phyloP scores from a whole-genome alignment of 2,329 filamentous ascomycete species.

The Paraphaeosphaeria sporulosa region DNA sequence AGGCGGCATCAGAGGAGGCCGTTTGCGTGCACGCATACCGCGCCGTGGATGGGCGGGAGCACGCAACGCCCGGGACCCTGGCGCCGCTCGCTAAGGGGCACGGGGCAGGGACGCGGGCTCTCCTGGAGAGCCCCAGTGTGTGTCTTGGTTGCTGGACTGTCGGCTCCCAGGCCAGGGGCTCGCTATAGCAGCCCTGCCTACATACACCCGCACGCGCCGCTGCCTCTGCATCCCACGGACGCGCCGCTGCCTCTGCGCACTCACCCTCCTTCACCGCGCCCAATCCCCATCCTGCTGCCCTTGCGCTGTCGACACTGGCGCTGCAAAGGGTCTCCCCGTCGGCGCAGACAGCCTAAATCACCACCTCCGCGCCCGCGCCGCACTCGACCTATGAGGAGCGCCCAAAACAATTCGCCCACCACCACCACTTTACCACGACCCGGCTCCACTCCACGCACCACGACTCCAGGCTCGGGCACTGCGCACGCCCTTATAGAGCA shows the following conservation, averaged over 20 bases:
- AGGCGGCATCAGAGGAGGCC: no score
- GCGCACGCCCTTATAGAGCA: conserved; percentile 21
- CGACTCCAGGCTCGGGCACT: conserved; percentile 18
- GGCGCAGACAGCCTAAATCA: conserved; percentile 26
- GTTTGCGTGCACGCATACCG: not conserved
- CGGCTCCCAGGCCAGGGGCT: conserved; percentile 11
- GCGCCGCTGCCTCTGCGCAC: not conserved
- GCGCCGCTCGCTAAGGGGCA: conserved; percentile 10
- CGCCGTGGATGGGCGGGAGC: not conserved
- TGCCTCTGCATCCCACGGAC: no score
- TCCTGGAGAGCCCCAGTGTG: not conserved
- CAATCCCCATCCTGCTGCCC: no score
- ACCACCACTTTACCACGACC: conserved; percentile 20
- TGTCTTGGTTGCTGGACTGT: conserved; percentile 1
- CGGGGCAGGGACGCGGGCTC: not conserved
- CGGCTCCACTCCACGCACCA: conserved; percentile 17
- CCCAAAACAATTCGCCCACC: conserved; percentile 16
- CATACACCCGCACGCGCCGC: not conserved
- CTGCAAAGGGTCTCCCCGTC: conserved; percentile 6
- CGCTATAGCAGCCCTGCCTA: not conserved
- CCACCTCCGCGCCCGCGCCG: conserved; percentile 15
- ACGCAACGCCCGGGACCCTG: not conserved
- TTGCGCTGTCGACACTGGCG: conserved; percentile 2
- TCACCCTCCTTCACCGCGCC: not conserved
- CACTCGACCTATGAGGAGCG: conserved; percentile 17